Percentiles rank a stretch among this genome's conserved stretches.
These are phyloP conservation scores for Suaeda aralocaspica DNA, from an alignment of 148 eudicot species.

Conservation along the genomic window DNA sequence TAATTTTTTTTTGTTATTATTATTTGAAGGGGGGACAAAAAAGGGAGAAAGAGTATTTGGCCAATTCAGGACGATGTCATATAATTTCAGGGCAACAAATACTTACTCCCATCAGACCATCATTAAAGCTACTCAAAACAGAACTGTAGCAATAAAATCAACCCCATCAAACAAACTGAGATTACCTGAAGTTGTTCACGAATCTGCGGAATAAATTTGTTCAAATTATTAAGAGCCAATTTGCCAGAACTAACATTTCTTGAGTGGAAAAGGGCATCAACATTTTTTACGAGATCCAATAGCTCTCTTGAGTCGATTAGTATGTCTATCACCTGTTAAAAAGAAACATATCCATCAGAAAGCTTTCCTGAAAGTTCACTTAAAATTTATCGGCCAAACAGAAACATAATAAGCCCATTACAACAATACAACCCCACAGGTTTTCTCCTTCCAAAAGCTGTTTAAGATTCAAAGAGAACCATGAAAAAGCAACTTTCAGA, in stretches of 20 bases:
- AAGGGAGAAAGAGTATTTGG: too few species aligned
- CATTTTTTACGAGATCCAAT: constrained; percentile 61
- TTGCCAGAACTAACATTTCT: constrained; percentile 48
- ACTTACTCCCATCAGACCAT: too few species aligned
- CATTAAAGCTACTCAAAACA: too few species aligned
- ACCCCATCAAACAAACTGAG: not conserved
- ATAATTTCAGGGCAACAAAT: too few species aligned
- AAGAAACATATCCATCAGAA: constrained; percentile 14
- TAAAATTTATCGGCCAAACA: not conserved
- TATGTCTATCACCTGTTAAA: constrained; percentile 59
- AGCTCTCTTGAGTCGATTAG: constrained; percentile 70
- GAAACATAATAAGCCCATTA: not conserved
- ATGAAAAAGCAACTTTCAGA: too few species aligned
- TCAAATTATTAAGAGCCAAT: constrained; percentile 41
- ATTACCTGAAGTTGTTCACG: constrained; percentile 79
- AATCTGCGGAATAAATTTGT: constrained; percentile 61
- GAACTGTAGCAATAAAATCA: not conserved
- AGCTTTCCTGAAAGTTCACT: not conserved
- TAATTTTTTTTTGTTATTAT: too few species aligned
- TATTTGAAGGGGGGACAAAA: too few species aligned
- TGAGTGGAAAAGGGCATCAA: constrained; percentile 62
- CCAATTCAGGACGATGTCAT: too few species aligned
- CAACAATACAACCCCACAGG: too few species aligned
- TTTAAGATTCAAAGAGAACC: too few species aligned
- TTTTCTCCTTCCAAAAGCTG: too few species aligned